Conservation (phyloP, 257 asterid genomes). For the Fraxinus excelsior region DNA sequence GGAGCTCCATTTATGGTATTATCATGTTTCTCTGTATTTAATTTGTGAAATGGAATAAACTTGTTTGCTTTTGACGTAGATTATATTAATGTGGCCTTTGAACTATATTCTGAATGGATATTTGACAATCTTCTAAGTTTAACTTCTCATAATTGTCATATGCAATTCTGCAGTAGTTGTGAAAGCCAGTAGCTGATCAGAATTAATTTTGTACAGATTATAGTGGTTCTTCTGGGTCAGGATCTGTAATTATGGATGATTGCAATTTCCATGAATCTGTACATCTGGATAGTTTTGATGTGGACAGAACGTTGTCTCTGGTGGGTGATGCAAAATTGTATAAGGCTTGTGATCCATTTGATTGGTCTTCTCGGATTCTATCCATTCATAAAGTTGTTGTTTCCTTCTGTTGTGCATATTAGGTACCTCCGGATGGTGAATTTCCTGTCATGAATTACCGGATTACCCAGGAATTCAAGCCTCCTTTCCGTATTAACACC, state of each 20-base stretch:
- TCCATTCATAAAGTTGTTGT: conserved; percentile 13
- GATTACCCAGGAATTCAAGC: conserved; percentile 98
- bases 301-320: conserved; percentile 86
- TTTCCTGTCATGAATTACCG: conserved; percentile 99
- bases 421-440: conserved; percentile 99
- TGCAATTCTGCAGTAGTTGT: conserved; percentile 21
- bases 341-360: conserved; percentile 17
- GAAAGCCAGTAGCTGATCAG: conserved; percentile 21
- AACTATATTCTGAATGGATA: conserved; percentile 13
- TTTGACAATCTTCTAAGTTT: neutral
- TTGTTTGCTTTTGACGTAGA: neutral
- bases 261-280: conserved; percentile 99
- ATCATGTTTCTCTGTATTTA: conserved; percentile 26
- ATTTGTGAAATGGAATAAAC: neutral
- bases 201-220: conserved; percentile 50
- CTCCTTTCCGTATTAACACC: conserved; percentile 87
- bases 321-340: conserved; percentile 47
- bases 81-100: conserved; percentile 1
- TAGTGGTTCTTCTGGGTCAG: conserved; percentile 87
- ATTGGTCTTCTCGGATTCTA: conserved; percentile 20
- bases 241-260: conserved; percentile 91
- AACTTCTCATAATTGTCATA: conserved; percentile 10
- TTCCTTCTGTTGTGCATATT: conserved; percentile 28
- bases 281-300: conserved; percentile 90
- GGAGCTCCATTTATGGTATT: conserved; percentile 73